Evolutionary conservation across 768 basidiomycete species (phyloP).

Genomic region (Epithele typhae): DNA sequence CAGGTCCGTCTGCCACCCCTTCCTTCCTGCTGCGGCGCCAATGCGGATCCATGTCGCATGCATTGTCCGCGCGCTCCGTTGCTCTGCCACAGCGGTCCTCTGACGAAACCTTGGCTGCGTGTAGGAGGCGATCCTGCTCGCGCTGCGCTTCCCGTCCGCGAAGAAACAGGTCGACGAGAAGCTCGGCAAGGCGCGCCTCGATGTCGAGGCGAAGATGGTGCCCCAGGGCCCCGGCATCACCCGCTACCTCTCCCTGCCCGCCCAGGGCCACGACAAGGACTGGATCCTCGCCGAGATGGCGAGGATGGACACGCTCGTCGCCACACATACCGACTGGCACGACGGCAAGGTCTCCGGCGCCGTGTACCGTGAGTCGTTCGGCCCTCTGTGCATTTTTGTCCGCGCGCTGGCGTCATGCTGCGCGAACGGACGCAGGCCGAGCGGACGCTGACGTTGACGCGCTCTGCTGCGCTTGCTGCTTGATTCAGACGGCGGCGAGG

Average conservation of each 20-base stretch:
- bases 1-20: slow-evolving; percentile 34
- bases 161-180: slow-evolving; percentile 57
- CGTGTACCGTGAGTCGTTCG: slow-evolving; percentile 65
- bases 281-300: slow-evolving; percentile 81
- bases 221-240: slow-evolving; percentile 58
- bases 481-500: slow-evolving; percentile 74
- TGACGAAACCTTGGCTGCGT: no score
- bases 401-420: no score
- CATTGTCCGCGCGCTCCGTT: no score
- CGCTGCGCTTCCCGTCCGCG: slow-evolving; percentile 57
- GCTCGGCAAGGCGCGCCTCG: slow-evolving; percentile 57
- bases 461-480: background rate
- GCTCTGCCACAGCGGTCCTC: no score
- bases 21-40: no score
- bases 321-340: slow-evolving; percentile 48
- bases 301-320: slow-evolving; percentile 64
- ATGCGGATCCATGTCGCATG: no score
- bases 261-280: slow-evolving; percentile 56
- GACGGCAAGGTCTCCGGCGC: slow-evolving; percentile 79
- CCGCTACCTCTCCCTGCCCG: slow-evolving; percentile 64
- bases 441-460: no score
- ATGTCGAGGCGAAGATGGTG: slow-evolving; percentile 65
- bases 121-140: slow-evolving; percentile 52
- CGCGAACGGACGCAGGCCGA: no score
- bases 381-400: no score